Percentiles rank a stretch among this genome's conserved stretches.
phyloP scores from a whole-genome alignment of 495 filamentous ascomycete species.

The Tuber brumale region DNA sequence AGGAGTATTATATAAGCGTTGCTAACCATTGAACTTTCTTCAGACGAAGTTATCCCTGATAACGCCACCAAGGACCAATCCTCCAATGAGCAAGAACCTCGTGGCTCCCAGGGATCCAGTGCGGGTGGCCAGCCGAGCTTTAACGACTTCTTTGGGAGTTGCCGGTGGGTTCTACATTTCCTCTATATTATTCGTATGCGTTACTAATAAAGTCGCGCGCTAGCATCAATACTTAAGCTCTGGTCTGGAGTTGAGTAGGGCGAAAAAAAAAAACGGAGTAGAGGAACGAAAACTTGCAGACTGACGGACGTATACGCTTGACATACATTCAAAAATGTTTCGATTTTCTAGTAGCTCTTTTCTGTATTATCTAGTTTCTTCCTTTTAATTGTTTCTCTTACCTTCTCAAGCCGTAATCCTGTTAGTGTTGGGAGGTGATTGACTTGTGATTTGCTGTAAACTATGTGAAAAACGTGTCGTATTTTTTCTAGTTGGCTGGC shows the following conservation, averaged over 20 bases:
- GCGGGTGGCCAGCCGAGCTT: conserved; percentile 23
- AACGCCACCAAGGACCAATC: background rate
- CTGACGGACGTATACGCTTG: conserved; percentile 6
- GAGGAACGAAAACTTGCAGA: background rate
- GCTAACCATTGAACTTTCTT: background rate
- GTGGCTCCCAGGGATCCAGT: conserved; percentile 6
- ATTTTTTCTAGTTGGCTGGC: background rate
- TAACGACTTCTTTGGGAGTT: conserved; percentile 28
- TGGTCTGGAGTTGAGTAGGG: background rate
- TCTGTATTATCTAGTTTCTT: conserved; percentile 2
- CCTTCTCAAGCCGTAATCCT: background rate
- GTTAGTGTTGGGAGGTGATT: background rate
- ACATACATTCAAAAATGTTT: conserved; percentile 3
- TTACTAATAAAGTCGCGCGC: background rate
- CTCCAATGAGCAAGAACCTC: conserved; percentile 15
- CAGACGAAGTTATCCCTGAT: conserved; percentile 27
- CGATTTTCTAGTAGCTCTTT: background rate
- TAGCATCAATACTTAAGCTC: background rate
- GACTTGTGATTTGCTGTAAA: background rate
- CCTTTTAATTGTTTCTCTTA: background rate
- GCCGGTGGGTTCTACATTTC: conserved; percentile 6
- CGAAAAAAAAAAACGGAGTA: background rate
- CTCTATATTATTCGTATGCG: background rate
- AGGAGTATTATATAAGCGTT: background rate
- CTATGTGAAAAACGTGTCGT: background rate